Base-by-base conservation (phyloP, 768 basidiomycete genomes). In the Amanita inopinata region DNA sequence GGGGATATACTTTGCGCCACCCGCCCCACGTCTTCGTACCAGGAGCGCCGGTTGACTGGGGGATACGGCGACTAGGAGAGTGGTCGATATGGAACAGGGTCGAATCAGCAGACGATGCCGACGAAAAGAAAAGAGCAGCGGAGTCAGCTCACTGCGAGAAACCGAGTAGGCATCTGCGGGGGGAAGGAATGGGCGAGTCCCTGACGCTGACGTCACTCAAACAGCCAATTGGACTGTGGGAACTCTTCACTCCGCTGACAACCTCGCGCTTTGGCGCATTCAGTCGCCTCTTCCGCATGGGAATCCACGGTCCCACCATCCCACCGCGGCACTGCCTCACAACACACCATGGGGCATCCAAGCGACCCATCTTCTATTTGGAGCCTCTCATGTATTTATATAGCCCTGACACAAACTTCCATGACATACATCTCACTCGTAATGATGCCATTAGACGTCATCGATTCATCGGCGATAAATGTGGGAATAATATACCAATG, bases 1-100 rank as follows among this genome's bases (percentile, higher is more conserved):
- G 45, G 45, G 45, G 45, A 38, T 39, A 40, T 40, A 46, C 37
- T 33, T 38, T 46, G 19, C 45, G 45, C 45, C 45, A 40, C 45
- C 20, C 37, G 20, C 31, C 38, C 10, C 38, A 46, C 38, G 36
- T 39, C 37, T n/a, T 23, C 14, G 33, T 4, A 39, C 17, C n/a
- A 11, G n/a, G 12, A 15, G 9, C 11, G 30, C 15, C 15, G n/a
- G 41, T 34, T 17, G 8, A 5, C 23, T 22, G 27, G 18, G 15
- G 22, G 15, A 23, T 2, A 14, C 22, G 19, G 33, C 31, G 11
- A 24, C 24, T 28, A 12, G n/a, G 22, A 18, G 9, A 25, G 2
- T 27, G 24, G 9, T 11, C 14, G 14, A 15, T 25, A 6, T 11
- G 20, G n/a, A 15, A n/a, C 1, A 37, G 32, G 12, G 15, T 9